Conservation (phyloP, 495 filamentous ascomycete species). For the Friedmanniomyces simplex region DNA sequence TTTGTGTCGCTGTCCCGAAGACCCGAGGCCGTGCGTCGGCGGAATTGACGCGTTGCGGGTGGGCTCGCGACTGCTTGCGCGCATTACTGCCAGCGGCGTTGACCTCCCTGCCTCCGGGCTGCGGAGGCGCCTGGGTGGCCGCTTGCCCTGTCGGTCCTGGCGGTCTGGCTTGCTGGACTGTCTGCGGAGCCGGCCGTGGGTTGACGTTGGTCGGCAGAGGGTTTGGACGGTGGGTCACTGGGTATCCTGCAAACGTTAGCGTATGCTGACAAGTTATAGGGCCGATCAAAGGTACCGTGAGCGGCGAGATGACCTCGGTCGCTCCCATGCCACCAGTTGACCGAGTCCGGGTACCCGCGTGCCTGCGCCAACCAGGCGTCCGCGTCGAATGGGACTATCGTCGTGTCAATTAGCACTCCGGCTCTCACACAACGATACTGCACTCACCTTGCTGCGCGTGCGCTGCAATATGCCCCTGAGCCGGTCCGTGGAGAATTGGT, state of each 20-base stretch:
- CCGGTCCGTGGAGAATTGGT: background rate
- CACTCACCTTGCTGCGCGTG: no score
- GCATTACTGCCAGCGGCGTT: no score
- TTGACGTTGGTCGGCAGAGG: background rate
- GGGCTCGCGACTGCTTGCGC: no score
- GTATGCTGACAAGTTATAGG: background rate
- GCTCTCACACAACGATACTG: no score
- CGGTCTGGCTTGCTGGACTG: background rate
- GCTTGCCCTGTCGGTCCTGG: background rate
- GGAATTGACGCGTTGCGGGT: no score
- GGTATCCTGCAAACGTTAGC: background rate
- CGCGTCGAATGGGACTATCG: no score
- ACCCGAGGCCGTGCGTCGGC: no score
- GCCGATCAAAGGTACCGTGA: background rate
- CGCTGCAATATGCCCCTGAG: background rate
- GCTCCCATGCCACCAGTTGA: no score
- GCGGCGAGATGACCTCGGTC: background rate
- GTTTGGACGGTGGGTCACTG: background rate
- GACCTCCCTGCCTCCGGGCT: background rate
- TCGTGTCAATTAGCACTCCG: no score
- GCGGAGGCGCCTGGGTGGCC: background rate
- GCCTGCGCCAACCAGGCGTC: no score
- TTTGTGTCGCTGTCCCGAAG: no score
- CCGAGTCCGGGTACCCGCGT: no score
- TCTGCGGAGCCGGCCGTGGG: background rate